phyloP scores from a whole-genome alignment of 352 stramenopile genomes.

The Achlya hypogyna region DNA sequence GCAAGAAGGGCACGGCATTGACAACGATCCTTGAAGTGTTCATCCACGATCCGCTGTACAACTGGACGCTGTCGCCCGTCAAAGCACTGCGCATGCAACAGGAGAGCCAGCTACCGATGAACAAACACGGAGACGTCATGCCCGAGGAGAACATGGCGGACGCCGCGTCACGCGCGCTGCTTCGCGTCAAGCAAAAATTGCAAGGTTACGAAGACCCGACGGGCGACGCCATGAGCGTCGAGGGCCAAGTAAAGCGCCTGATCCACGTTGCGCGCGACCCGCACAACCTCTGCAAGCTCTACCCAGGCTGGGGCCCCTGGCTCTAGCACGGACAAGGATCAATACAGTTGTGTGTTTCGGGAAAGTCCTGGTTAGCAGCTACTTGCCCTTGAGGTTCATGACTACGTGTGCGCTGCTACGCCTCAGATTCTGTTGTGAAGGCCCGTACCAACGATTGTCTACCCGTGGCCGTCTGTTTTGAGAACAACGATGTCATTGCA shows the following conservation, averaged over 20 bases:
- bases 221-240: conserved; percentile 93
- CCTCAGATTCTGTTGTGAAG: too few species aligned
- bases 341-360: too few species aligned
- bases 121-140: conserved; percentile 15
- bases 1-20: conserved; percentile 89
- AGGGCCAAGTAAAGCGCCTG: conserved; percentile 97
- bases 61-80: conserved; percentile 92
- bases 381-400: too few species aligned
- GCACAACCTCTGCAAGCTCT: conserved; percentile 94
- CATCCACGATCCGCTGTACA: conserved; percentile 98
- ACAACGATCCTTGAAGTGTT: conserved; percentile 99
- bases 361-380: too few species aligned
- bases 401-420: too few species aligned
- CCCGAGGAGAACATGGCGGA: conserved; percentile 45
- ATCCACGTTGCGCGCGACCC: conserved; percentile 94
- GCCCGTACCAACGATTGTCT: too few species aligned
- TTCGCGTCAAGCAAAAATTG: conserved; percentile 97
- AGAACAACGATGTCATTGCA: too few species aligned
- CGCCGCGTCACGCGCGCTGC: conserved; percentile 88
- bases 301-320: conserved; percentile 95
- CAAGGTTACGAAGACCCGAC: conserved; percentile 97
- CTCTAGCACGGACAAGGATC: too few species aligned
- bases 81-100: conserved; percentile 79
- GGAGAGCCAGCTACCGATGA: conserved; percentile 7
- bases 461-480: too few species aligned